These are phyloP conservation scores for Mycena sp. DNA, from an alignment of 1,284 basidiomycete genomes.

Conservation along the genomic window DNA sequence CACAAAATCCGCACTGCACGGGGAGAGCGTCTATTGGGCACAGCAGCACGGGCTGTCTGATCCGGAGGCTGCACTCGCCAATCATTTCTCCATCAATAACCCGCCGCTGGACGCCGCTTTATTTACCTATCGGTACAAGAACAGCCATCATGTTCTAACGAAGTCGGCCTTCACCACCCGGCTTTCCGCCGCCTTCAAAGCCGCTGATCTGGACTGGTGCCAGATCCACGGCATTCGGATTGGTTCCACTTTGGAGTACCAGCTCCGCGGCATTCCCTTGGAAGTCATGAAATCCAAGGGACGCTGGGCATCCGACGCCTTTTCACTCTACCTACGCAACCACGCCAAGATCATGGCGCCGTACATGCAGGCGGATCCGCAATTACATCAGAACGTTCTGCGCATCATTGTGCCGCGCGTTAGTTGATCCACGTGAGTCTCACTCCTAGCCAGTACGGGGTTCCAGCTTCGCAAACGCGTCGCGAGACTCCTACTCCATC, in stretches of 20 bases:
- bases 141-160: constrained; percentile 38
- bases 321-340: constrained; percentile 23
- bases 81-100: constrained; percentile 44
- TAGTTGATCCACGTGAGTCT: not conserved
- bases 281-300: constrained; percentile 29
- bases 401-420: not conserved
- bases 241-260: constrained; percentile 48
- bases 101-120: constrained; percentile 34
- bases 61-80: constrained; percentile 34
- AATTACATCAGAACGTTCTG: not conserved
- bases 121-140: constrained; percentile 36
- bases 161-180: constrained; percentile 36
- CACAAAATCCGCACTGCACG: constrained; percentile 38
- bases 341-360: constrained; percentile 30
- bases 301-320: constrained; percentile 27
- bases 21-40: constrained; percentile 39
- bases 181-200: constrained; percentile 30
- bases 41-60: constrained; percentile 39
- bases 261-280: constrained; percentile 34
- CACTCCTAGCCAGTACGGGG: not conserved
- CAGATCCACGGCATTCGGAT: constrained; percentile 50
- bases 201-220: constrained; percentile 25
- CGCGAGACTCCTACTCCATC: not conserved
- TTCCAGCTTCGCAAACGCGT: not conserved
- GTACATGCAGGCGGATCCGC: constrained; percentile 28